Percentiles rank a stretch among this genome's conserved stretches.
Evolutionary conservation across 331 rosid genomes (phyloP).

Genomic region (Malus hybrid): DNA sequence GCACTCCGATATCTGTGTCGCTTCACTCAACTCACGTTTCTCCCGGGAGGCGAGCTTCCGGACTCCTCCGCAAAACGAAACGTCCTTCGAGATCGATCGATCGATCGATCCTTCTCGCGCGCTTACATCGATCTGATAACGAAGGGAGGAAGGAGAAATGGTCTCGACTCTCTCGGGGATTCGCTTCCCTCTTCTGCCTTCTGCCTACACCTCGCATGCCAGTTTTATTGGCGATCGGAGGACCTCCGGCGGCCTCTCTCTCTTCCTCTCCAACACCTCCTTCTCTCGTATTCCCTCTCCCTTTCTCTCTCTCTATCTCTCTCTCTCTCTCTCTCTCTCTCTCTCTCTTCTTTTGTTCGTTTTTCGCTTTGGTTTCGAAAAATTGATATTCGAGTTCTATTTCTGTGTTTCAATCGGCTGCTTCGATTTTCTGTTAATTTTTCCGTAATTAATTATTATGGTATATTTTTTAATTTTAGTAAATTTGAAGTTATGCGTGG

Average conservation of each 20-base stretch:
- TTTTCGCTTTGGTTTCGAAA: background rate
- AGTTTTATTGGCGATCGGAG: conserved; percentile 35
- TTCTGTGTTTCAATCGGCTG: background rate
- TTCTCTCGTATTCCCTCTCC: conserved; percentile 38
- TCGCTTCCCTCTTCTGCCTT: conserved; percentile 50
- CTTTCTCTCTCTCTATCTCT: conserved; percentile 24
- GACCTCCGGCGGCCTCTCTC: conserved; percentile 20
- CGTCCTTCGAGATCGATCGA: background rate
- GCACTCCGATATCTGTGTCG: background rate
- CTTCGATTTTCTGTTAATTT: background rate
- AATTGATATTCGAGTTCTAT: background rate
- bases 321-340: conserved; percentile 20
- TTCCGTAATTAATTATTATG: background rate
- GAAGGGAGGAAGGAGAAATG: conserved; percentile 18
- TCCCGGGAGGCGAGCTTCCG: background rate
- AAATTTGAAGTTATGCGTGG: background rate
- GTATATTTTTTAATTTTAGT: background rate
- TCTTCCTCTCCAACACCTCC: conserved; percentile 29
- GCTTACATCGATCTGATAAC: conserved; percentile 5
- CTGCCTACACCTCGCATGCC: conserved; percentile 29
- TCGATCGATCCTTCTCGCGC: background rate
- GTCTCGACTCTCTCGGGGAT: conserved; percentile 66
- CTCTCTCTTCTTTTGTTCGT: conserved; percentile 11
- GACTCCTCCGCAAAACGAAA: background rate
- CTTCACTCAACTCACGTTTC: background rate